A percentile compares a stretch with the other conserved stretches of the same genome.
These are phyloP conservation scores for Diaporthe eres DNA, from an alignment of 2,329 filamentous ascomycete species.

Conservation along the genomic window DNA sequence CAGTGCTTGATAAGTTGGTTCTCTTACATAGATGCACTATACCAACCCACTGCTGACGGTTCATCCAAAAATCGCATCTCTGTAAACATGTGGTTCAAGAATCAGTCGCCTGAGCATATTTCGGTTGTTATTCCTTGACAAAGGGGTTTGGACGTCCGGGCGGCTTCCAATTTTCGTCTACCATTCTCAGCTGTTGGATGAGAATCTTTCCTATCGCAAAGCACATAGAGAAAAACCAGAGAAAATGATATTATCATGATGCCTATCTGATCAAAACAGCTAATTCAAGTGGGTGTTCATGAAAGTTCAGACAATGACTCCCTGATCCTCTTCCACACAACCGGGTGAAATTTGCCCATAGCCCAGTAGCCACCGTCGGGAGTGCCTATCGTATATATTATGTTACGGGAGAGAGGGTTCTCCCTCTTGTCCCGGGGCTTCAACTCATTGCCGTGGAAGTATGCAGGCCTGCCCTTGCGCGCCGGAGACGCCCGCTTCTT, in stretches of 20 bases:
- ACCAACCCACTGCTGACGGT: too few relatives aligned
- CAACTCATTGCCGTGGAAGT: conserved; percentile 10
- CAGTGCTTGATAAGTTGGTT: too few relatives aligned
- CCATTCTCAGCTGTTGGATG: background rate
- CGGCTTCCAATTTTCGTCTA: too few relatives aligned
- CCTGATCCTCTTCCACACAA: background rate
- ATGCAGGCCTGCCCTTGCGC: background rate
- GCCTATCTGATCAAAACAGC: background rate
- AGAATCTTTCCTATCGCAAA: background rate
- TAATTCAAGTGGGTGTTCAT: background rate
- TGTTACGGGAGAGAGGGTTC: conserved; percentile 8
- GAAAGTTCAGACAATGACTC: background rate
- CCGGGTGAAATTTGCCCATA: conserved; percentile 7
- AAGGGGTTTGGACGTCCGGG: too few relatives aligned
- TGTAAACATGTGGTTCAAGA: too few relatives aligned
- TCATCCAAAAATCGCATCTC: too few relatives aligned
- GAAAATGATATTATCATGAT: background rate
- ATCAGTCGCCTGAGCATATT: too few relatives aligned
- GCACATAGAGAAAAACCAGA: background rate
- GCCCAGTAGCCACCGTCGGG: conserved; percentile 1
- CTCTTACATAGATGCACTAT: too few relatives aligned
- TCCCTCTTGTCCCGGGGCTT: background rate
- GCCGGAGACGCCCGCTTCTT: background rate
- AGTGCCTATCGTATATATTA: background rate
- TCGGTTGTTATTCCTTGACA: too few relatives aligned